A percentile compares a stretch with the other conserved stretches of the same genome.
Conservation (phyloP, 257 asterid genomes). For the Nicotiana paniculata region DNA sequence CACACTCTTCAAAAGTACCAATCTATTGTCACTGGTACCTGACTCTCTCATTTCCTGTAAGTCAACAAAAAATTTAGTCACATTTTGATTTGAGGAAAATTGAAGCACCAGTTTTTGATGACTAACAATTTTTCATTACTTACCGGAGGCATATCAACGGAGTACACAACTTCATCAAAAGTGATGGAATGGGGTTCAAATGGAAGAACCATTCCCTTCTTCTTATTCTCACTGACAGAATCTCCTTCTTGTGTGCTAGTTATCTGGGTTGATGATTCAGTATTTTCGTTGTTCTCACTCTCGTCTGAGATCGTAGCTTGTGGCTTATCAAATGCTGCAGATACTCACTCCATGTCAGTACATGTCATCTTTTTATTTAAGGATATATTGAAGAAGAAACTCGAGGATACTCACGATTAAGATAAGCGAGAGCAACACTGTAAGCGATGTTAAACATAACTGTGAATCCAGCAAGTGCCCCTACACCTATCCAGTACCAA, state of each 20-base stretch:
- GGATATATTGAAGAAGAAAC: not conserved
- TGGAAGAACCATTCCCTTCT: constrained; percentile 85
- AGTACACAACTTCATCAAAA: constrained; percentile 63
- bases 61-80: not conserved
- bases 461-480: constrained; percentile 27
- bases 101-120: not conserved
- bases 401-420: constrained; percentile 42
- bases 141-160: constrained; percentile 92
- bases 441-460: constrained; percentile 19
- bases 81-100: not conserved
- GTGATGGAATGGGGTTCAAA: constrained; percentile 85
- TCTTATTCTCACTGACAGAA: constrained; percentile 20
- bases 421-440: constrained; percentile 31
- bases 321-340: constrained; percentile 53
- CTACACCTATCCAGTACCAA: constrained; percentile 44
- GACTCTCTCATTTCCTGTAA: constrained; percentile 58
- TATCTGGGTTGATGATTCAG: not conserved
- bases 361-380: not conserved
- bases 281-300: constrained; percentile 9
- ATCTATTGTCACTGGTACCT: constrained; percentile 39
- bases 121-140: not conserved
- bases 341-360: not conserved
- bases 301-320: constrained; percentile 41
- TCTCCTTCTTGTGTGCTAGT: constrained; percentile 16
- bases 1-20: constrained; percentile 51